phyloP scores from a whole-genome alignment of 1,284 basidiomycete species.

The Stereum hirsutum region DNA sequence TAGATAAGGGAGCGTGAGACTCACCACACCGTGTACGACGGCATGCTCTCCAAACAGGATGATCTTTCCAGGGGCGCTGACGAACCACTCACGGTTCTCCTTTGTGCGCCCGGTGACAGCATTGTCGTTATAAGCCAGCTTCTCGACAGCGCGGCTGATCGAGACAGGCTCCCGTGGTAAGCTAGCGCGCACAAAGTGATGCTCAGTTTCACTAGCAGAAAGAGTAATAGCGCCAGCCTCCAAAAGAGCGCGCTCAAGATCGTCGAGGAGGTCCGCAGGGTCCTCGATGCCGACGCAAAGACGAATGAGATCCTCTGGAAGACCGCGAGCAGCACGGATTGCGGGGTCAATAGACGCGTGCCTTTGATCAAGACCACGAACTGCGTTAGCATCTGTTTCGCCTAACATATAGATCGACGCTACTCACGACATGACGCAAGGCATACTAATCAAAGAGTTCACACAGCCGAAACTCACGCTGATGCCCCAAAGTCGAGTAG shows the following conservation, averaged over 20 bases:
- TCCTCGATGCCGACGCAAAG: slow-evolving; percentile 99
- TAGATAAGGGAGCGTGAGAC: slow-evolving; percentile 22
- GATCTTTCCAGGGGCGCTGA: slow-evolving; percentile 96
- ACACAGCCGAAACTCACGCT: slow-evolving; percentile 98
- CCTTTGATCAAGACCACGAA: slow-evolving; percentile 28
- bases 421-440: slow-evolving; percentile 97
- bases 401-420: slow-evolving; percentile 1
- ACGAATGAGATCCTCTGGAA: slow-evolving; percentile 97
- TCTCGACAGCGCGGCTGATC: slow-evolving; percentile 59
- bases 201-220: slow-evolving; percentile 27
- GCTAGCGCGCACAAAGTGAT: slow-evolving; percentile 41
- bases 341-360: slow-evolving; percentile 97
- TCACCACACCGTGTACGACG: slow-evolving; percentile 93
- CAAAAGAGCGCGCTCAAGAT: slow-evolving; percentile 88
- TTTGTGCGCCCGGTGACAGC: slow-evolving; percentile 10
- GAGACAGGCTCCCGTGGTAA: slow-evolving; percentile 29
- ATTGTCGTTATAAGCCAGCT: slow-evolving; percentile 38
- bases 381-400: slow-evolving; percentile 4
- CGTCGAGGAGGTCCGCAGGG: slow-evolving; percentile 86
- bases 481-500: slow-evolving; percentile 93
- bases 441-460: slow-evolving; percentile 98
- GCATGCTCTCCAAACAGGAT: slow-evolving; percentile 99
- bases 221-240: slow-evolving; percentile 83
- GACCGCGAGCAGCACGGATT: slow-evolving; percentile 83
- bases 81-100: slow-evolving; percentile 67